Percentiles rank a stretch among this genome's conserved stretches.
Conservation (phyloP, 2,329 filamentous ascomycete species). For the Penicillium sp. region DNA sequence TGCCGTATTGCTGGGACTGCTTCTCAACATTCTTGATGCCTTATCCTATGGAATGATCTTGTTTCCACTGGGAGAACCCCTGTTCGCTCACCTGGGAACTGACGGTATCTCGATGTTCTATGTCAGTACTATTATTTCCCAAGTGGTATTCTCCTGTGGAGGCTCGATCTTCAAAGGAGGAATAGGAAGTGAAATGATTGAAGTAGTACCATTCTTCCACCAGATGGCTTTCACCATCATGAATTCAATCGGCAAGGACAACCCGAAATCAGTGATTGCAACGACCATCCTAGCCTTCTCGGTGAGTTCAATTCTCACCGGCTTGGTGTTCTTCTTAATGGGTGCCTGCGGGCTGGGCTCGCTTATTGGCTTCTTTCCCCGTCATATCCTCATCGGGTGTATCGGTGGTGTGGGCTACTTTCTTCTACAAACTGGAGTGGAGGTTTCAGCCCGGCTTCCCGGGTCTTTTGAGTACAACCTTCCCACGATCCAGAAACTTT, state of each 20-base stretch:
- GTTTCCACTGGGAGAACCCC: constrained; percentile 82
- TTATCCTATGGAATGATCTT: constrained; percentile 96
- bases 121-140: constrained; percentile 92
- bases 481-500: constrained; percentile 71
- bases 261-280: constrained; percentile 82
- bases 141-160: constrained; percentile 80
- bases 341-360: constrained; percentile 85
- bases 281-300: constrained; percentile 93
- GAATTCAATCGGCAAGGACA: constrained; percentile 70
- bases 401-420: constrained; percentile 98
- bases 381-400: constrained; percentile 93
- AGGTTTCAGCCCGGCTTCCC: constrained; percentile 85
- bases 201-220: constrained; percentile 98
- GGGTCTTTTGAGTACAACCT: constrained; percentile 81
- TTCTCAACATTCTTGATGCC: constrained; percentile 92
- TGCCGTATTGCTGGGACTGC: constrained; percentile 80
- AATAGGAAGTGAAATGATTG: constrained; percentile 95
- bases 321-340: constrained; percentile 86
- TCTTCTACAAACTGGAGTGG: constrained; percentile 83
- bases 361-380: constrained; percentile 93
- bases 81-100: constrained; percentile 82
- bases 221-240: constrained; percentile 95
- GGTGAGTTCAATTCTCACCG: constrained; percentile 85
- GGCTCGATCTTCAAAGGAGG: constrained; percentile 88
- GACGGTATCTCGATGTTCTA: constrained; percentile 99